Conservation (phyloP, 208 protist genomes). For the Leishmania gerbilli region DNA sequence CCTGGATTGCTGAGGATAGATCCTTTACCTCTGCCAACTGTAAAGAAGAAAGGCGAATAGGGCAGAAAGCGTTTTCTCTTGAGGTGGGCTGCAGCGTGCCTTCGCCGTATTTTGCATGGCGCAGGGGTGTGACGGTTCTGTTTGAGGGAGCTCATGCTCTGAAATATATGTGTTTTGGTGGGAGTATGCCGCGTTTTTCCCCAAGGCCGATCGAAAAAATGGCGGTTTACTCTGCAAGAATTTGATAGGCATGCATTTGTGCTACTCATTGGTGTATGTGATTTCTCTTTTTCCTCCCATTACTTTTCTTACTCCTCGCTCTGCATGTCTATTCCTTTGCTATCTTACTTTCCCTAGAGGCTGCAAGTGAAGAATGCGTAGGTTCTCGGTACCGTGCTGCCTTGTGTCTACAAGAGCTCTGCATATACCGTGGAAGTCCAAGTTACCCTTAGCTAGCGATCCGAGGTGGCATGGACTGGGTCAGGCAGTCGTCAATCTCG, state of each 20-base stretch:
- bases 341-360: not conserved
- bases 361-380: conserved; percentile 20
- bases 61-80: not conserved
- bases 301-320: not conserved
- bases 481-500: conserved; percentile 59
- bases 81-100: too few species aligned
- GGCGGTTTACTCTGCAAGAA: not conserved
- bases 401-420: conserved; percentile 10
- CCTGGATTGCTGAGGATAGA: conserved; percentile 18
- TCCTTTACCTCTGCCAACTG: not conserved
- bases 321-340: not conserved
- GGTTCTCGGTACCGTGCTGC: conserved; percentile 1
- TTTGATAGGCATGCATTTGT: not conserved
- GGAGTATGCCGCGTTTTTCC: not conserved
- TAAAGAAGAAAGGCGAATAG: not conserved
- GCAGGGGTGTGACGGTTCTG: not conserved
- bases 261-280: not conserved
- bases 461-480: conserved; percentile 57
- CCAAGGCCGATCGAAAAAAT: not conserved
- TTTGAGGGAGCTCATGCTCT: not conserved
- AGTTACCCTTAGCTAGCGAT: conserved; percentile 40
- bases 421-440: conserved; percentile 64
- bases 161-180: not conserved
- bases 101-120: not conserved
- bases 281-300: not conserved